Base-by-base conservation (phyloP, 2,329 filamentous ascomycete species). In the Xylaria sp. region DNA sequence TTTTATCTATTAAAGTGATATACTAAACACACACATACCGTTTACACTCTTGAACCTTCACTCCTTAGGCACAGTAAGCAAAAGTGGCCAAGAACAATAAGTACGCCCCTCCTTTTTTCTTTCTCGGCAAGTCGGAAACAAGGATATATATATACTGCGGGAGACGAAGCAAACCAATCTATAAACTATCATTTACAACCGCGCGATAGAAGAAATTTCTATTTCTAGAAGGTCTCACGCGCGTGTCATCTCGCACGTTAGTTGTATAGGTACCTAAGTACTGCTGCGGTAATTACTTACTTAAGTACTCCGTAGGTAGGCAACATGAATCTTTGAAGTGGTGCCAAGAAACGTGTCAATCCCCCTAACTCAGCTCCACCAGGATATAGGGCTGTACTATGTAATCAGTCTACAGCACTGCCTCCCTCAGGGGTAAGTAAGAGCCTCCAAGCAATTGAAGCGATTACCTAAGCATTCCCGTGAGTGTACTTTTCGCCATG, bases 381-480 rank as follows among this genome's bases (percentile, higher is more conserved):
- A n/a, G n/a, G n/a, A n/a, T 18, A 46, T 46, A 46, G 44, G 44
- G 46, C 46, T 48, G n/a, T 48, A 48, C 23, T 31, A 31, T 13
- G 25, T n/a, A 52, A 52, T 52, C 28, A 28, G 41, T 25, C 44
- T 15, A 15, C 18, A 50, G 68, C 73, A 76, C 74, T 69, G 74
- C 74, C 74, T 75, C 74, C 71, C 63, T 75, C 74, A 76, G 73
- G 51, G 25, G 48, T 20, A 41, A 41, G 48, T 20, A 41, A 41
- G 13, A 41, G 39, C 39, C 13, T 41, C 39, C 12, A 41, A 41
- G 39, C 39, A 41, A 41, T 10, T 37, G 34, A 37, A 37, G 8
- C 5, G 34, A 37, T 37, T 37, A 37, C 34, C 34, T 37, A 37
- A 37, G 4, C 34, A 37, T 8, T 10, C 34, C 7, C 34, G 3